These are phyloP conservation scores for Magnaporthiopsis rhizophila DNA, from an alignment of 2,329 filamentous ascomycete species.

Conservation along the genomic window DNA sequence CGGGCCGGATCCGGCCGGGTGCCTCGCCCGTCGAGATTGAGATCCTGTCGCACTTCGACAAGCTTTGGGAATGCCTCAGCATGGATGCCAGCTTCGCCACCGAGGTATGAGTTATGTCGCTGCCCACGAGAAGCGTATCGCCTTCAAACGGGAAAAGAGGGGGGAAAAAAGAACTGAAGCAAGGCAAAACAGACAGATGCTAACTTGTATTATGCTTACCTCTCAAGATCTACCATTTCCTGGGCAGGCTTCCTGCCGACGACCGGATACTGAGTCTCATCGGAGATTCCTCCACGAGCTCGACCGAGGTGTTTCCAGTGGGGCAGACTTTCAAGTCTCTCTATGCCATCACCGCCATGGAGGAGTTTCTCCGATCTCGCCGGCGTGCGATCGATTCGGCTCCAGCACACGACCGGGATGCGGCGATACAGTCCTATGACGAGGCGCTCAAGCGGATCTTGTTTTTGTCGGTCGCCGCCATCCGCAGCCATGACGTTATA, in stretches of 20 bases:
- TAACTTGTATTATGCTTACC: constrained; percentile 7
- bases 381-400: constrained; percentile 18
- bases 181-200: not conserved
- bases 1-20: constrained; percentile 35
- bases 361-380: constrained; percentile 47
- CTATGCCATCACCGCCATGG: constrained; percentile 63
- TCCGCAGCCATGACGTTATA: constrained; percentile 49
- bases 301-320: constrained; percentile 57
- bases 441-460: constrained; percentile 37
- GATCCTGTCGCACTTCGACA: constrained; percentile 72
- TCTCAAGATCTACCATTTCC: constrained; percentile 59
- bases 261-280: constrained; percentile 53
- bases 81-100: constrained; percentile 62
- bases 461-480: constrained; percentile 48
- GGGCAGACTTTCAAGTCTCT: constrained; percentile 64
- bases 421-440: constrained; percentile 16
- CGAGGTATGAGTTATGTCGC: constrained; percentile 42
- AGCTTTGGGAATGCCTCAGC: constrained; percentile 73
- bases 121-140: not conserved
- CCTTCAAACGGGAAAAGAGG: no score
- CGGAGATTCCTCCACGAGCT: constrained; percentile 41
- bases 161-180: no score
- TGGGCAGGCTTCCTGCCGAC: constrained; percentile 62
- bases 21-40: constrained; percentile 64
- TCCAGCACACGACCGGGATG: constrained; percentile 14